A percentile compares a stretch with the other conserved stretches of the same genome.
Evolutionary conservation across 306 rosid species (phyloP).

Genomic region (Quercus suber): DNA sequence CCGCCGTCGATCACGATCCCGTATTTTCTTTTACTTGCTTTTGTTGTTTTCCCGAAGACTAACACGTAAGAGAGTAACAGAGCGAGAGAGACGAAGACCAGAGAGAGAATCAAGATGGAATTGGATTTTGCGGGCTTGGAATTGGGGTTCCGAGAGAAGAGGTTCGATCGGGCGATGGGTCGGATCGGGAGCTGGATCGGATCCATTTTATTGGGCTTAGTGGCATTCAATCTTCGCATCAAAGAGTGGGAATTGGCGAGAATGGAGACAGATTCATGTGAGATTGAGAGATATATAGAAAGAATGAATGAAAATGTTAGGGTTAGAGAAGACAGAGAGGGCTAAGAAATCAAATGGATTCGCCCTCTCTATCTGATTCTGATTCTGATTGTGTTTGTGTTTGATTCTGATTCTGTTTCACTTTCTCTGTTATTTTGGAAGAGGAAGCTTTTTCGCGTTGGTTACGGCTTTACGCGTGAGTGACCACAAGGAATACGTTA

Average conservation of each 20-base stretch:
- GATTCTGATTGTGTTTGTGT: no score
- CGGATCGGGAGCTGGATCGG: slow-evolving; percentile 62
- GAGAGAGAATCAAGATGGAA: slow-evolving; percentile 7
- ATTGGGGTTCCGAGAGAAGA: slow-evolving; percentile 50
- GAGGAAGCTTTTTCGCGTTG: no score
- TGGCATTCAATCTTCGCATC: slow-evolving; percentile 82
- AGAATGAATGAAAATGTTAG: no score
- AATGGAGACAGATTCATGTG: slow-evolving; percentile 24
- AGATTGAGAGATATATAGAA: background rate
- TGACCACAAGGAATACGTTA: no score
- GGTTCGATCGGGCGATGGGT: slow-evolving; percentile 54
- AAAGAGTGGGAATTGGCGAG: slow-evolving; percentile 17
- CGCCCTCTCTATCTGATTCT: no score
- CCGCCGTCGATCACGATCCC: slow-evolving; percentile 85
- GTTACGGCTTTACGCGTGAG: no score
- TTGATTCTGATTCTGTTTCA: no score
- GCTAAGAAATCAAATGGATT: no score
- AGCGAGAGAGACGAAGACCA: slow-evolving; percentile 30
- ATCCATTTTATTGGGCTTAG: slow-evolving; percentile 45
- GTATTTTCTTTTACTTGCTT: slow-evolving; percentile 28
- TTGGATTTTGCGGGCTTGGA: slow-evolving; percentile 30
- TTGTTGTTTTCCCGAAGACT: slow-evolving; percentile 7
- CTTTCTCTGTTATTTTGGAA: no score
- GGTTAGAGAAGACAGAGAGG: no score
- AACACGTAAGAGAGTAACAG: slow-evolving; percentile 33